A percentile compares a stretch with the other conserved stretches of the same genome.
phyloP scores from a whole-genome alignment of 176 grass and related monocot species.

The Zoysia japonica region DNA sequence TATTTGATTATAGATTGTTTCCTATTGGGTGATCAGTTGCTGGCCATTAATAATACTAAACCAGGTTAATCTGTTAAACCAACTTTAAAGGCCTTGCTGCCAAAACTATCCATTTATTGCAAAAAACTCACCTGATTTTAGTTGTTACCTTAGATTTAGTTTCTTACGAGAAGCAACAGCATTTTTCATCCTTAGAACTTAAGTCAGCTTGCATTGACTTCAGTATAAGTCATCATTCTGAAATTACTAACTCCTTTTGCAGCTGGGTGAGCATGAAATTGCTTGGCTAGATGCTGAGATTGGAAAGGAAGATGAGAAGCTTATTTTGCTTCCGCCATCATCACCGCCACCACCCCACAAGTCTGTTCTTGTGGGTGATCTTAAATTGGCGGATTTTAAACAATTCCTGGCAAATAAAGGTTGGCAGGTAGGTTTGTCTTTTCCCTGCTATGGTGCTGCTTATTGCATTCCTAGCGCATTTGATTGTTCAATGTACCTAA shows the following conservation, averaged over 20 bases:
- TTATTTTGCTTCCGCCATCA: slow-evolving; percentile 69
- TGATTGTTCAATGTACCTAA: background rate
- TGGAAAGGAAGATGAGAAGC: slow-evolving; percentile 66
- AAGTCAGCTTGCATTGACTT: background rate
- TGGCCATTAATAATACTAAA: background rate
- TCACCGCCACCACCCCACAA: slow-evolving; percentile 66
- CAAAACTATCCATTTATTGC: slow-evolving; percentile 12
- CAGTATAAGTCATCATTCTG: background rate
- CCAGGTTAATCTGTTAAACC: background rate
- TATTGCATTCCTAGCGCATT: background rate
- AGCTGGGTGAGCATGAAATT: slow-evolving; percentile 93
- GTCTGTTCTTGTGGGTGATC: slow-evolving; percentile 84
- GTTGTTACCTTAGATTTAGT: background rate
- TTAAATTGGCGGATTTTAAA: slow-evolving; percentile 91
- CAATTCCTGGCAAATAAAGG: slow-evolving; percentile 85
- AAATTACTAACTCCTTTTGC: slow-evolving; percentile 34
- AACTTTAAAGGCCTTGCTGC: background rate
- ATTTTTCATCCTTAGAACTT: slow-evolving; percentile 6
- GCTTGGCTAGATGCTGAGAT: slow-evolving; percentile 79
- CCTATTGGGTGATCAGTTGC: background rate
- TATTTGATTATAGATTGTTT: background rate
- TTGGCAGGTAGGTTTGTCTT: slow-evolving; percentile 54
- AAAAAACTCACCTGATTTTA: background rate
- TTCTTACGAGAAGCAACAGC: background rate
- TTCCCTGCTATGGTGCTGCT: background rate